These are phyloP conservation scores for Aspergillus taichungensis DNA, from an alignment of 495 filamentous ascomycete genomes.

Conservation along the genomic window DNA sequence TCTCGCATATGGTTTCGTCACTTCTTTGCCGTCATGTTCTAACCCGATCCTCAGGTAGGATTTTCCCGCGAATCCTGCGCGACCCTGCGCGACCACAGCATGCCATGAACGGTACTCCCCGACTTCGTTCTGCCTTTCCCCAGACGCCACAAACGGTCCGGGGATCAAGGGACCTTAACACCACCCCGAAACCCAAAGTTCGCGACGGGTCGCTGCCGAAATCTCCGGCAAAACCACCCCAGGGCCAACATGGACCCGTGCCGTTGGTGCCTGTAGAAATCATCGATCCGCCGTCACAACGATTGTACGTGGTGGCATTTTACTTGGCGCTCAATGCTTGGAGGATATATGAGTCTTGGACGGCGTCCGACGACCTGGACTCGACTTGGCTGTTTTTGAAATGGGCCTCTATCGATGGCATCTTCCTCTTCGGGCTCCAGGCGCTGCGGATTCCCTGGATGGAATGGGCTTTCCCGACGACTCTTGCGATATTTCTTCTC, in stretches of 20 bases:
- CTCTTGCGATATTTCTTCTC: slow-evolving; percentile 52
- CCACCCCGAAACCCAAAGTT: slow-evolving; percentile 23
- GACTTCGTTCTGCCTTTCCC: slow-evolving; percentile 63
- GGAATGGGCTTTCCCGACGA: slow-evolving; percentile 70
- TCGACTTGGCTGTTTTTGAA: slow-evolving; percentile 85
- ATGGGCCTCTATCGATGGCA: slow-evolving; percentile 76
- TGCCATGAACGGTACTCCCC: slow-evolving; percentile 70
- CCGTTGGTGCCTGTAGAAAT: slow-evolving; percentile 69
- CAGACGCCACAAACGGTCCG: slow-evolving; percentile 48
- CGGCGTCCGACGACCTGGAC: slow-evolving; percentile 66
- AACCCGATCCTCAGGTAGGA: slow-evolving; percentile 1
- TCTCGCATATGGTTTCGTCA: too few species aligned
- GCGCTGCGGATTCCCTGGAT: slow-evolving; percentile 89
- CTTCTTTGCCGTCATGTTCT: neutral
- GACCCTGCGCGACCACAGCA: slow-evolving; percentile 33
- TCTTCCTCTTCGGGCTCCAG: slow-evolving; percentile 79
- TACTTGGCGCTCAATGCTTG: slow-evolving; percentile 66
- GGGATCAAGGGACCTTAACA: slow-evolving; percentile 22
- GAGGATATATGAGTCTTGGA: slow-evolving; percentile 76
- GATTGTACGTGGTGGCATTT: slow-evolving; percentile 71
- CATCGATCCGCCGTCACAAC: slow-evolving; percentile 80
- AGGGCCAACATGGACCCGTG: slow-evolving; percentile 19
- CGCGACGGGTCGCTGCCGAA: slow-evolving; percentile 18
- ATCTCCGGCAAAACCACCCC: slow-evolving; percentile 16
- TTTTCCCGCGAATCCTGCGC: slow-evolving; percentile 9